These are phyloP conservation scores for Cercospora nicotianae DNA, from an alignment of 2,329 filamentous ascomycete species.

Conservation along the genomic window DNA sequence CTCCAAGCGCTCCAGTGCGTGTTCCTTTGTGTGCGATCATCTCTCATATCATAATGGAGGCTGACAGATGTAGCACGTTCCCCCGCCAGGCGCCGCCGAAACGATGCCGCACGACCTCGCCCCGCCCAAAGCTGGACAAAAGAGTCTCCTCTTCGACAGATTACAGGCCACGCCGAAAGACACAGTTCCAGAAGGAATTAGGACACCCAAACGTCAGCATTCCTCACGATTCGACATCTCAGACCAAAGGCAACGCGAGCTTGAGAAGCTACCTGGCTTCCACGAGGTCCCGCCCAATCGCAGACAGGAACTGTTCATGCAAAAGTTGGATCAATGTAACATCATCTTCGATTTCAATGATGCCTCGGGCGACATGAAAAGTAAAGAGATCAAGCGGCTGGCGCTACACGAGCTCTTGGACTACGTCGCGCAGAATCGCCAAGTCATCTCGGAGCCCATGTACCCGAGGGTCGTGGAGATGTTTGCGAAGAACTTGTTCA, in stretches of 20 bases:
- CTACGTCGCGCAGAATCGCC: constrained; percentile 97
- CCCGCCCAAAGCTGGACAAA: constrained; percentile 86
- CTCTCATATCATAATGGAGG: constrained; percentile 6
- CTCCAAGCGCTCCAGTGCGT: constrained; percentile 86
- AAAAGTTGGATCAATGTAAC: constrained; percentile 99
- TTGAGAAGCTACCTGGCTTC: constrained; percentile 96
- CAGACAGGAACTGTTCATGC: constrained; percentile 96
- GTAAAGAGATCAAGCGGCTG: constrained; percentile 97
- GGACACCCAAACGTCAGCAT: constrained; percentile 94
- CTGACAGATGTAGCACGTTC: constrained; percentile 67
- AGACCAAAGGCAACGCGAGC: constrained; percentile 79
- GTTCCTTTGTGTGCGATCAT: constrained; percentile 13
- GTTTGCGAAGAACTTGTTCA: constrained; percentile 98
- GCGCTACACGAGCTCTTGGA: constrained; percentile 94
- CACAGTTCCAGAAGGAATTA: constrained; percentile 81
- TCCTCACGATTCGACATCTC: constrained; percentile 98
- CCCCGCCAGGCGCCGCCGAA: constrained; percentile 88
- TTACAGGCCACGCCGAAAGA: constrained; percentile 94
- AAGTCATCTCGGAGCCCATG: constrained; percentile 98
- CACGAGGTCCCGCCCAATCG: constrained; percentile 95
- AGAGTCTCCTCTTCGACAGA: constrained; percentile 84
- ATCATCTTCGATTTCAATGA: constrained; percentile 99
- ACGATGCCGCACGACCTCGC: constrained; percentile 98
- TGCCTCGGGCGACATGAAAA: constrained; percentile 97
- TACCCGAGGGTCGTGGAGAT: constrained; percentile 98